Percentiles rank a stretch among this genome's conserved stretches.
Evolutionary conservation across 495 filamentous ascomycete genomes (phyloP).

Genomic region (Neurospora sp.): DNA sequence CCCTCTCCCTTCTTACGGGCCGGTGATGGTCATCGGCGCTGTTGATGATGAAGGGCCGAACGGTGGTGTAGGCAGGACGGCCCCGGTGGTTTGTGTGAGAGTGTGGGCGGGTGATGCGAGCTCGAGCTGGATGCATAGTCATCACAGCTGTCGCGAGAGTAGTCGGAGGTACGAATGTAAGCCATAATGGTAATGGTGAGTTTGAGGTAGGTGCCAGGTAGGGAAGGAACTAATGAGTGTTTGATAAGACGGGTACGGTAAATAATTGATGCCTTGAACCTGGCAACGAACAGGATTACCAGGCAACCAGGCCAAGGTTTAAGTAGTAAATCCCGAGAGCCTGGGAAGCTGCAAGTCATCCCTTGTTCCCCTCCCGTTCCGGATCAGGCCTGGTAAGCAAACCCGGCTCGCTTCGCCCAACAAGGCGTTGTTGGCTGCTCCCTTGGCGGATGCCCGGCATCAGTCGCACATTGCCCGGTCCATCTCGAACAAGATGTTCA

Average conservation of each 20-base stretch:
- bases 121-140: not conserved
- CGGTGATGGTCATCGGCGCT: not conserved
- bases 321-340: not conserved
- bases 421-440: not conserved
- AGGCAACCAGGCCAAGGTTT: not conserved
- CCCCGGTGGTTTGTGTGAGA: not conserved
- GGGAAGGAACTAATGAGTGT: too few species aligned
- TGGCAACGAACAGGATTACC: too few species aligned
- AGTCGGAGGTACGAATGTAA: not conserved
- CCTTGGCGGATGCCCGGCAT: not conserved
- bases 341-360: not conserved
- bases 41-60: not conserved
- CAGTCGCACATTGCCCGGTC: not conserved
- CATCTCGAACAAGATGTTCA: not conserved
- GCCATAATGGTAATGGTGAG: not conserved
- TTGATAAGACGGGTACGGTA: too few species aligned
- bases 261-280: too few species aligned
- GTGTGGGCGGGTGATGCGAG: not conserved
- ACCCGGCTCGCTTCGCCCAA: not conserved
- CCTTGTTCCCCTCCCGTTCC: not conserved
- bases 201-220: too few species aligned
- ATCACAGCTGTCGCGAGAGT: not conserved
- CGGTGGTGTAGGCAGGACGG: not conserved
- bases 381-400: not conserved
- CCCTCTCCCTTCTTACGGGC: not conserved